Base-by-base conservation (phyloP, 129 eudicot species). In the Chrysanthemum makinoi region DNA sequence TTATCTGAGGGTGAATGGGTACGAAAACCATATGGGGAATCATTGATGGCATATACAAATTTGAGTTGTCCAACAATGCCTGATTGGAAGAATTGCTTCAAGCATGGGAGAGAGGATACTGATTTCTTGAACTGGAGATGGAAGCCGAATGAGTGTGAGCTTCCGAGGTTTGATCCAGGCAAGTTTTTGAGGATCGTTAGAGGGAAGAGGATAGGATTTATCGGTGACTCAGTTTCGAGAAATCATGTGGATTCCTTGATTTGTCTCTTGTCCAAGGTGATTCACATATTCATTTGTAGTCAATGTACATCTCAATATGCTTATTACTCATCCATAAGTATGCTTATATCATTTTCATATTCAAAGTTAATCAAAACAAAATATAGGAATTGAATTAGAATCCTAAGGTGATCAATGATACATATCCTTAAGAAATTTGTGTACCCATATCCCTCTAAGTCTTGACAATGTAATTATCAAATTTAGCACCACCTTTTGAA, bases 191-290 rank as follows among this genome's bases (percentile, higher is more conserved):
- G 84, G 26, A 72, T 81, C 14, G 77, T 90, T 19, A 79, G 91
- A 54, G 89, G 77, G 22, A 87, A 83, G 65, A 66, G 87, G 3
- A 54, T 90, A 70, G 95, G 89, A 6, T 87, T 90, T 80, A 88
- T 90, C n/a, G 95, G 95, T 16, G 95, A 90, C 59, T 90, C 97
- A 15, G 88, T 90, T 10, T 94, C 83, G 0, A 81, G 95, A 66
- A 90, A 87, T 56, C 97, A 90, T 10, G 84, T 83, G 86, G 95
- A 90, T 57, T 90, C 95, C n/a, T 49, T 90, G 83, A 80, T 90
- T 28, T 87, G 97, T 79, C 62, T 57, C 15, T 57, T 57, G 6
- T 20, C 62, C 62, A 57, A 57, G 62, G 63, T 57, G 33, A 57
- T 57, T 15, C 10, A 16, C 19, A 52, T 5, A 5, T 33, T 33